Evolutionary conservation across 2,329 filamentous ascomycete genomes (phyloP).

Genomic region (Fusarium concolor): DNA sequence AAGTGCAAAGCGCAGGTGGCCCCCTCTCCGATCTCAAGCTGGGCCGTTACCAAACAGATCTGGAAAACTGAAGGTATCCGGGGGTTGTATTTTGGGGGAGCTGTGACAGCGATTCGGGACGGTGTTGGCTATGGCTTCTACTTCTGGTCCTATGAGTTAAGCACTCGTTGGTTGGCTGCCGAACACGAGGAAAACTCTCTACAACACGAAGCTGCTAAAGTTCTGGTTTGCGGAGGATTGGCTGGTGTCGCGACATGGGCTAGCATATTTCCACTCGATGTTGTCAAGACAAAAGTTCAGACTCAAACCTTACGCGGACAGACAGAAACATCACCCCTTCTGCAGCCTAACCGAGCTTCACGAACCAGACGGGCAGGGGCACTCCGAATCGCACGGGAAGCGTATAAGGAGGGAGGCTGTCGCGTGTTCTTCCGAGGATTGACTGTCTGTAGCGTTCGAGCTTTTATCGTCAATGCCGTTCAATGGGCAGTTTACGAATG

Average conservation of each 20-base stretch:
- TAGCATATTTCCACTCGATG: slow-evolving; percentile 90
- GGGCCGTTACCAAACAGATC: slow-evolving; percentile 72
- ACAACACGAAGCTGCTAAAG: slow-evolving; percentile 66
- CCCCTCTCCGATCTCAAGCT: slow-evolving; percentile 64
- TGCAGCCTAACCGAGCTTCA: slow-evolving; percentile 38
- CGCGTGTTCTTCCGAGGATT: slow-evolving; percentile 78
- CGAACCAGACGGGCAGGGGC: slow-evolving; percentile 59
- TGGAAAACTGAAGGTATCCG: slow-evolving; percentile 67
- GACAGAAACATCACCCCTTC: slow-evolving; percentile 28
- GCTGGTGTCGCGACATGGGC: slow-evolving; percentile 91
- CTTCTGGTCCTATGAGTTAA: slow-evolving; percentile 91
- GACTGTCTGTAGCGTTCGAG: slow-evolving; percentile 83
- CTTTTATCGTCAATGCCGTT: slow-evolving; percentile 94
- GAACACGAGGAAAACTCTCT: slow-evolving; percentile 39
- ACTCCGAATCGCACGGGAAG: slow-evolving; percentile 71
- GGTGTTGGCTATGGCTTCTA: slow-evolving; percentile 97
- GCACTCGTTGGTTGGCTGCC: slow-evolving; percentile 65
- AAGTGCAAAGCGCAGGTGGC: slow-evolving; percentile 87
- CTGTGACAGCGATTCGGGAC: slow-evolving; percentile 84
- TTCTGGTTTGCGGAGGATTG: slow-evolving; percentile 85
- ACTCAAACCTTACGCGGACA: slow-evolving; percentile 64
- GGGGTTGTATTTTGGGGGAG: slow-evolving; percentile 85
- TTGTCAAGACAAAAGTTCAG: slow-evolving; percentile 93
- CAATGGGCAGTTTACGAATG: slow-evolving; percentile 93
- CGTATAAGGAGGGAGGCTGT: slow-evolving; percentile 73